Conservation (phyloP, 1,139 yeast genomes). For the Pichia sp. region DNA sequence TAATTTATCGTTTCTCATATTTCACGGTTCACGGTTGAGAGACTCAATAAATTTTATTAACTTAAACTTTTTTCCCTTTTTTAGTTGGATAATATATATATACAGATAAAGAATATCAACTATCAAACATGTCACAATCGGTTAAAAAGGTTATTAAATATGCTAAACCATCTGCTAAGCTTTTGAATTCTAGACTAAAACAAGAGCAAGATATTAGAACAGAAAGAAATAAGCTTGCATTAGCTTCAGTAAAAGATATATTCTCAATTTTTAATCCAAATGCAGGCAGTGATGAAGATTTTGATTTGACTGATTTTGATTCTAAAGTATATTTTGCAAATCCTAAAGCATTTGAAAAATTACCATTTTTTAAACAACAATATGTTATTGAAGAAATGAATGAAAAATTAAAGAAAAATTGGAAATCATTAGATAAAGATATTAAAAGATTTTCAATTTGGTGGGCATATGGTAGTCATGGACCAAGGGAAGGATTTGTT, state of each 20-base stretch:
- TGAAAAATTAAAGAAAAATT: conserved; percentile 45
- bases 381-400: conserved; percentile 47
- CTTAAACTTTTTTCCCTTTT: too few species aligned
- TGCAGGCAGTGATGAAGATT: conserved; percentile 30
- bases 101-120: too few species aligned
- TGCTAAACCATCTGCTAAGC: conserved; percentile 22
- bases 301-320: conserved; percentile 41
- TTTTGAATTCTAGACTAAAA: conserved; percentile 21
- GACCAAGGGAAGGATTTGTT: conserved; percentile 50
- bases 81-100: too few species aligned
- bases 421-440: conserved; percentile 41
- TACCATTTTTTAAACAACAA: conserved; percentile 53
- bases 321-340: conserved; percentile 44
- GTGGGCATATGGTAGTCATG: conserved; percentile 61
- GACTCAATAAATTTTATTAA: too few species aligned
- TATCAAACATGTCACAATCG: neutral
- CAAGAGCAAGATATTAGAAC: conserved; percentile 24
- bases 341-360: conserved; percentile 39
- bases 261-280: conserved; percentile 26
- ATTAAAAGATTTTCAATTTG: conserved; percentile 50
- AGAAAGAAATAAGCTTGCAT: conserved; percentile 28
- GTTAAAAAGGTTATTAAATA: conserved; percentile 9
- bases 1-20: too few species aligned
- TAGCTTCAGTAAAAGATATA: conserved; percentile 29
- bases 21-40: too few species aligned